These are phyloP conservation scores for Silybum marianum DNA, from an alignment of 129 eudicot species.

Conservation along the genomic window DNA sequence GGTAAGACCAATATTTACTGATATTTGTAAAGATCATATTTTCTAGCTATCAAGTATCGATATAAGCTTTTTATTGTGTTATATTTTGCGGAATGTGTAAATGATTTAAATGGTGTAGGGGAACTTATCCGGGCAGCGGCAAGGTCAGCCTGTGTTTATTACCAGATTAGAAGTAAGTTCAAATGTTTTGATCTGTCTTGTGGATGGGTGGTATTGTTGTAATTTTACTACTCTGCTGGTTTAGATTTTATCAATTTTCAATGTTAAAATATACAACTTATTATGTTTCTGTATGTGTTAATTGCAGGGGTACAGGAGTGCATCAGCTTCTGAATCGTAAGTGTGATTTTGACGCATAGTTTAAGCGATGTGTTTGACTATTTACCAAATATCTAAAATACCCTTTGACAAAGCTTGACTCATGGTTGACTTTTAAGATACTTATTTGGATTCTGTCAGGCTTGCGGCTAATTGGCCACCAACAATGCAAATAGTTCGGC, in stretches of 20 bases:
- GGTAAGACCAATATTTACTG: slow-evolving; percentile 45
- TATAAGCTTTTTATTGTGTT: not conserved
- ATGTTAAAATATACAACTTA: too few relatives aligned
- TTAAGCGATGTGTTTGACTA: too few relatives aligned
- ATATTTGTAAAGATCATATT: not conserved
- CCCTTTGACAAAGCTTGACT: not conserved
- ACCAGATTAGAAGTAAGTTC: slow-evolving; percentile 88
- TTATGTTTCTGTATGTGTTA: slow-evolving; percentile 5
- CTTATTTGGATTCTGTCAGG: slow-evolving; percentile 38
- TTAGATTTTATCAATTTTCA: too few relatives aligned
- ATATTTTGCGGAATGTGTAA: not conserved
- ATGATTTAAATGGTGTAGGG: slow-evolving; percentile 60
- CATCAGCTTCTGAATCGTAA: slow-evolving; percentile 96
- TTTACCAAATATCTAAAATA: too few relatives aligned
- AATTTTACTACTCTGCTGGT: not conserved
- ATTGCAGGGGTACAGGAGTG: slow-evolving; percentile 91
- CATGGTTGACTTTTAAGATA: not conserved
- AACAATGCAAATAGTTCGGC: slow-evolving; percentile 96
- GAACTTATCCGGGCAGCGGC: slow-evolving; percentile 95
- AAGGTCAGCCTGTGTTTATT: slow-evolving; percentile 97
- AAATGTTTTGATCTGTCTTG: not conserved
- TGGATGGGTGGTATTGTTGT: not conserved
- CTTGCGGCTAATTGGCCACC: slow-evolving; percentile 99
- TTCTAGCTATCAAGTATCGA: not conserved
- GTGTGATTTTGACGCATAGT: too few relatives aligned